Conservation (phyloP, 2,329 filamentous ascomycete species). For the Pseudogymnoascus sp. region DNA sequence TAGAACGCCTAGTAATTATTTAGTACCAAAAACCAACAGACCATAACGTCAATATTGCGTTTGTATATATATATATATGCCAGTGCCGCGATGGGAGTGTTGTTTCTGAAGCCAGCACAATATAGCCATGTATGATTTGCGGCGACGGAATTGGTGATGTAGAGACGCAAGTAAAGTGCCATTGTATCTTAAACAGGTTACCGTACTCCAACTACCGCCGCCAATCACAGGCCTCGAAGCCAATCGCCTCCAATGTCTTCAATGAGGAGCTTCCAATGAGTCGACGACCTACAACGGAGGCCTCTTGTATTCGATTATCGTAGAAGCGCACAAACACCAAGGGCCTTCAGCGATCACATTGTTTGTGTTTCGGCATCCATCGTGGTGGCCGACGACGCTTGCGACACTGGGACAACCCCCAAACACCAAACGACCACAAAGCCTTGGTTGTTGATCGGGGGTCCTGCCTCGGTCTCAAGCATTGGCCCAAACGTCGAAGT, state of each 20-base stretch:
- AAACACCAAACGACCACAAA: conserved; percentile 3
- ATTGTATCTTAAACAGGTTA: not conserved
- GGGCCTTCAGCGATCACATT: not conserved
- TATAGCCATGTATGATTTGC: not conserved
- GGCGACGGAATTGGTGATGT: not conserved
- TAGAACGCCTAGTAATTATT: not conserved
- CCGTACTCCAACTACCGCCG: not conserved
- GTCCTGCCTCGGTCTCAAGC: conserved; percentile 5
- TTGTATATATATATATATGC: not conserved
- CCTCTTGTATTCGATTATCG: not conserved
- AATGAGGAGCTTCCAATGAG: conserved; percentile 7
- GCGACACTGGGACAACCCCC: conserved; percentile 1
- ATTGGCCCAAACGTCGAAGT: conserved; percentile 8
- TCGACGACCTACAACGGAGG: conserved; percentile 7
- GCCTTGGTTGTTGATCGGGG: conserved; percentile 6
- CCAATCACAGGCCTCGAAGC: conserved; percentile 5
- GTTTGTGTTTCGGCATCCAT: conserved; percentile 7
- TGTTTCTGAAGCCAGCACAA: not conserved
- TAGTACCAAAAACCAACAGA: not conserved
- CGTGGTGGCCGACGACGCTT: conserved; percentile 3
- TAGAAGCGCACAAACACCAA: conserved; percentile 3
- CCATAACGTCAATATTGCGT: conserved; percentile 6
- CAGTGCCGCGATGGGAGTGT: not conserved
- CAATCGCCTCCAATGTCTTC: conserved; percentile 8
- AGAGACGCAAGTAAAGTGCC: not conserved